phyloP scores from a whole-genome alignment of 2,329 filamentous ascomycete species.

The Trichoderma breve region DNA sequence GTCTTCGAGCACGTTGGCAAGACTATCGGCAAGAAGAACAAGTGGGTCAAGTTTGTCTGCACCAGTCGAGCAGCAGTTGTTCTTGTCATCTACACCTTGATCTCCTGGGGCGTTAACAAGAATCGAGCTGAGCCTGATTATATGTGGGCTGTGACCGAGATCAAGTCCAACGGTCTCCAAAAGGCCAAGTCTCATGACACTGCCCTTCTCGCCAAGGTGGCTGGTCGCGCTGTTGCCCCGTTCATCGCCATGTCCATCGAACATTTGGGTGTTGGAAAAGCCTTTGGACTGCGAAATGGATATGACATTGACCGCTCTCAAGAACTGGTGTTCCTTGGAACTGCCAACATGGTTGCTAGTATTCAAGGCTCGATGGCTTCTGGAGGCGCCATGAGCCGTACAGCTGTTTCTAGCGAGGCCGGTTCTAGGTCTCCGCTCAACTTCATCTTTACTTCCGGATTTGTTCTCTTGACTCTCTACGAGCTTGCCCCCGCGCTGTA shows the following conservation, averaged over 20 bases:
- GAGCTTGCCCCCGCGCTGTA: slow-evolving; percentile 59
- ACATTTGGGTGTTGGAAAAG: slow-evolving; percentile 63
- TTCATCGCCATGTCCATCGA: slow-evolving; percentile 62
- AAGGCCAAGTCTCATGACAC: slow-evolving; percentile 47
- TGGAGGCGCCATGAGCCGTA: slow-evolving; percentile 65
- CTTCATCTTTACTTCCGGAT: slow-evolving; percentile 58
- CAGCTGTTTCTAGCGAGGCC: slow-evolving; percentile 64
- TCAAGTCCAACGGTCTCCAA: slow-evolving; percentile 54
- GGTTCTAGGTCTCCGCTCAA: slow-evolving; percentile 61
- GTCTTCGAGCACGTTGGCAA: slow-evolving; percentile 57
- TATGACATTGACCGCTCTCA: slow-evolving; percentile 64
- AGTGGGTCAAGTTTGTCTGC: slow-evolving; percentile 55
- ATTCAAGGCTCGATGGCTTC: slow-evolving; percentile 64
- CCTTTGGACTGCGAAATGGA: slow-evolving; percentile 60
- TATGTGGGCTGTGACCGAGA: slow-evolving; percentile 58
- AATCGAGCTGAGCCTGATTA: slow-evolving; percentile 42
- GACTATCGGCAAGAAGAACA: slow-evolving; percentile 57
- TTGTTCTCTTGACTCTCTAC: slow-evolving; percentile 61
- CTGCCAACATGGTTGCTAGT: slow-evolving; percentile 62
- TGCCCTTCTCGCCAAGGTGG: slow-evolving; percentile 52
- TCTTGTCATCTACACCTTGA: slow-evolving; percentile 60
- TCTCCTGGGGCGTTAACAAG: slow-evolving; percentile 62
- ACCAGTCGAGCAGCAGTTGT: slow-evolving; percentile 61
- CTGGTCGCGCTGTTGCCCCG: slow-evolving; percentile 55
- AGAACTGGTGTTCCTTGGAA: slow-evolving; percentile 62